Conservation (phyloP, 2,329 filamentous ascomycete genomes). For the Ceratocystis variospora region DNA sequence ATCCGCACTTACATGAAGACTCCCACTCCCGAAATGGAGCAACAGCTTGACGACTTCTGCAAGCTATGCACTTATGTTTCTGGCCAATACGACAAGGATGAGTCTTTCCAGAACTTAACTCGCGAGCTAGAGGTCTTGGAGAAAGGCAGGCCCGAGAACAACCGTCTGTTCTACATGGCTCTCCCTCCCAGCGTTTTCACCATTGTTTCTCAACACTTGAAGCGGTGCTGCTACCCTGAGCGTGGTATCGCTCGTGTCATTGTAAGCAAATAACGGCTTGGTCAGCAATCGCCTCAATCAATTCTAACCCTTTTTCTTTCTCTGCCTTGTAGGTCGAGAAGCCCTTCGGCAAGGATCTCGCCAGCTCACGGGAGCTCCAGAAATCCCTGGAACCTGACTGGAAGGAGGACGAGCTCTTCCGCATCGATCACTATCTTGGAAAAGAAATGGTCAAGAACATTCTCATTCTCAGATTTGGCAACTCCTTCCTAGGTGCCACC, state of each 20-base stretch:
- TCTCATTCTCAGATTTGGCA: slow-evolving; percentile 91
- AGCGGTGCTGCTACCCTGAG: slow-evolving; percentile 90
- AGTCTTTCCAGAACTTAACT: slow-evolving; percentile 76
- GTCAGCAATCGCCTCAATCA: background rate
- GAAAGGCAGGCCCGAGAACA: slow-evolving; percentile 64
- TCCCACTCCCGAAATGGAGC: slow-evolving; percentile 90
- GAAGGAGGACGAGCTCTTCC: slow-evolving; percentile 98
- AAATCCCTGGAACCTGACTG: slow-evolving; percentile 92
- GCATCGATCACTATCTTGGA: slow-evolving; percentile 97
- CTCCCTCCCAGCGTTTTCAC: slow-evolving; percentile 96
- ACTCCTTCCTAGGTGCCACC: slow-evolving; percentile 95
- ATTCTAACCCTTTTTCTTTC: slow-evolving; percentile 21
- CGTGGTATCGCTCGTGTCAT: slow-evolving; percentile 88
- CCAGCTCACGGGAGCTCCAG: slow-evolving; percentile 85
- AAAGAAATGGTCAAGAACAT: slow-evolving; percentile 99
- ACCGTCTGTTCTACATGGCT: slow-evolving; percentile 98
- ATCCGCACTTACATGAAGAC: slow-evolving; percentile 99
- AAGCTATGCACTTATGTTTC: slow-evolving; percentile 81
- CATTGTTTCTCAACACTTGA: slow-evolving; percentile 90
- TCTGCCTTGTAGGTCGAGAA: slow-evolving; percentile 66
- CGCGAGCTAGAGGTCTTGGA: slow-evolving; percentile 78
- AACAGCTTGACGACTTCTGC: slow-evolving; percentile 85
- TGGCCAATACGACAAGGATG: slow-evolving; percentile 96
- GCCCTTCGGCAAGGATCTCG: slow-evolving; percentile 94
- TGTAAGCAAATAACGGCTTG: slow-evolving; percentile 39